Evolutionary conservation across 768 basidiomycete species (phyloP).

Genomic region (Lyophyllum shimeji): DNA sequence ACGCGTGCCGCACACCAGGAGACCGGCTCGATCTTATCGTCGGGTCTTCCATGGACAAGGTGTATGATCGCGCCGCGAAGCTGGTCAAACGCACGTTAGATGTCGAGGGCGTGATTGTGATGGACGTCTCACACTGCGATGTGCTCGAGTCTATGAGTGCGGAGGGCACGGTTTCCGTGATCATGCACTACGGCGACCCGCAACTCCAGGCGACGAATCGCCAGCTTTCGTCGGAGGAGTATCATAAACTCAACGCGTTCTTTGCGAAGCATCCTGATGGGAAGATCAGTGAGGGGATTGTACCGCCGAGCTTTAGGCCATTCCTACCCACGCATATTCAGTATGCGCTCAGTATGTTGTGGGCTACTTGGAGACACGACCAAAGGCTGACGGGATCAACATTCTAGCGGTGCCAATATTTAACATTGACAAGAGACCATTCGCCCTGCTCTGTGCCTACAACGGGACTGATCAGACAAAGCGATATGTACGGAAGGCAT

Average conservation of each 20-base stretch:
- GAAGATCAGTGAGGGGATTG: conserved; percentile 81
- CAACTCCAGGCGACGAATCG: conserved; percentile 50
- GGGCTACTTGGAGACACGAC: background rate
- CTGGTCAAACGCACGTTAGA: conserved; percentile 89
- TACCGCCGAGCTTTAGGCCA: conserved; percentile 79
- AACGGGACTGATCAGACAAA: conserved; percentile 80
- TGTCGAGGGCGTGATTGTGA: conserved; percentile 87
- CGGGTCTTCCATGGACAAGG: conserved; percentile 72
- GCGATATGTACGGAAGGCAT: conserved; percentile 58
- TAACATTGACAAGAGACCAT: conserved; percentile 90
- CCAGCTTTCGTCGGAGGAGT: conserved; percentile 68
- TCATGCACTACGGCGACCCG: conserved; percentile 68
- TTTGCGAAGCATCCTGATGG: conserved; percentile 82
- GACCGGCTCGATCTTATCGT: conserved; percentile 34
- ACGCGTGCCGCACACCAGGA: conserved; percentile 27
- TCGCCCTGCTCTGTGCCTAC: conserved; percentile 88
- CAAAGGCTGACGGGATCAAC: conserved; percentile 6
- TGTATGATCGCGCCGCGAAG: conserved; percentile 88
- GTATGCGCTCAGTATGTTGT: conserved; percentile 80
- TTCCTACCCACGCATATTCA: conserved; percentile 82
- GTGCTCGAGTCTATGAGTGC: conserved; percentile 68
- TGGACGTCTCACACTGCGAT: conserved; percentile 92
- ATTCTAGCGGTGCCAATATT: conserved; percentile 82
- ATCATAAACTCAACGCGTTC: conserved; percentile 72
- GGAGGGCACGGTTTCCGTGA: conserved; percentile 66